These are phyloP conservation scores for Chlorociboria aeruginascens DNA, from an alignment of 495 filamentous ascomycete genomes.

Conservation along the genomic window DNA sequence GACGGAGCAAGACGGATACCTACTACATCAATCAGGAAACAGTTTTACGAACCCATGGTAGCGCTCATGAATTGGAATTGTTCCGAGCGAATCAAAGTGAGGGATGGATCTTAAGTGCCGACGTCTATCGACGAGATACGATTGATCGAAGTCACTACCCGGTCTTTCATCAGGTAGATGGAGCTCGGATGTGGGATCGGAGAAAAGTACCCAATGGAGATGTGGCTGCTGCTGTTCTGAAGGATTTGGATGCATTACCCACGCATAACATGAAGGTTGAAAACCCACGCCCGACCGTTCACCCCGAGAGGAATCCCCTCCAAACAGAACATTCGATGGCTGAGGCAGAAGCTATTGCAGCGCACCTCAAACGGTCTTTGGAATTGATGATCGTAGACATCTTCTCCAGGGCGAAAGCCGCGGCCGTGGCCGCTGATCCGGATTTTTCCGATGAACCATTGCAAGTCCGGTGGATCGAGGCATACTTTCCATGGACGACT, in stretches of 20 bases:
- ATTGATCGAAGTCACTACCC: slow-evolving; percentile 93
- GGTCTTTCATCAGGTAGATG: slow-evolving; percentile 98
- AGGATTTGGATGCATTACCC: slow-evolving; percentile 56
- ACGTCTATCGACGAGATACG: slow-evolving; percentile 92
- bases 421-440: slow-evolving; percentile 40
- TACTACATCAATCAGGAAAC: slow-evolving; percentile 87
- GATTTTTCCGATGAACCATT: slow-evolving; percentile 45
- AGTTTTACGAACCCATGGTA: slow-evolving; percentile 84
- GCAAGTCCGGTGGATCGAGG: slow-evolving; percentile 85
- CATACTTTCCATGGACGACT: slow-evolving; percentile 92
- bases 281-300: slow-evolving; percentile 71
- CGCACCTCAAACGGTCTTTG: slow-evolving; percentile 80
- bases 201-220: slow-evolving; percentile 41
- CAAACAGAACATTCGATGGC: slow-evolving; percentile 57
- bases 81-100: slow-evolving; percentile 63
- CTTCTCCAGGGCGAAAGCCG: slow-evolving; percentile 65
- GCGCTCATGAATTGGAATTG: slow-evolving; percentile 80
- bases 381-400: slow-evolving; percentile 84
- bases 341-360: slow-evolving; percentile 72
- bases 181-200: slow-evolving; percentile 82
- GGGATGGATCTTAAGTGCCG: slow-evolving; percentile 85
- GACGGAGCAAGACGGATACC: slow-evolving; percentile 77
- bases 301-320: slow-evolving; percentile 72
- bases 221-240: slow-evolving; percentile 48
- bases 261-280: slow-evolving; percentile 62